These are phyloP conservation scores for Rhizopus delemar DNA, from an alignment of 371 early-diverging fungal species.

Conservation along the genomic window DNA sequence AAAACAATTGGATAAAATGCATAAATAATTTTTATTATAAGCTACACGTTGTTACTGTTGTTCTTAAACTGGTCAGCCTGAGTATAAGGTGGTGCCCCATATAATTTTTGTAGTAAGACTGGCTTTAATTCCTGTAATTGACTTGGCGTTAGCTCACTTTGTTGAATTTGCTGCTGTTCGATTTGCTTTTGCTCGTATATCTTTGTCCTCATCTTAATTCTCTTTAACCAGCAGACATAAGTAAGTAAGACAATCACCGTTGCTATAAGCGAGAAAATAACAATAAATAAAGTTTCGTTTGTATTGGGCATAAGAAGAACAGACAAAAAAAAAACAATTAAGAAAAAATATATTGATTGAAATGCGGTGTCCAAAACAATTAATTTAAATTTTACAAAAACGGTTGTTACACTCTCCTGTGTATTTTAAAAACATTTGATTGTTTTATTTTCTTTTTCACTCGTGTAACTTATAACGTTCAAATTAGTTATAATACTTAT, in stretches of 20 bases:
- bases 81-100: neutral
- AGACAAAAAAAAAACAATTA: neutral
- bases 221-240: slow-evolving; percentile 27
- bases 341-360: too few relatives aligned
- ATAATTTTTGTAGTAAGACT: slow-evolving; percentile 23
- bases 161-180: slow-evolving; percentile 15
- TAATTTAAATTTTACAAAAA: too few relatives aligned
- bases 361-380: too few relatives aligned
- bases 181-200: slow-evolving; percentile 19
- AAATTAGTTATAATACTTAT: too few relatives aligned
- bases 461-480: too few relatives aligned
- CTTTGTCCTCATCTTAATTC: slow-evolving; percentile 22
- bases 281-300: slow-evolving; percentile 27
- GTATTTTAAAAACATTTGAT: too few relatives aligned
- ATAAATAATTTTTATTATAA: neutral
- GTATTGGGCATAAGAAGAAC: slow-evolving; percentile 17
- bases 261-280: slow-evolving; percentile 24
- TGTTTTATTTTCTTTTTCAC: too few relatives aligned
- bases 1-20: too few relatives aligned
- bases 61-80: neutral
- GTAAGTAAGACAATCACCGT: slow-evolving; percentile 12
- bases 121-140: slow-evolving; percentile 27
- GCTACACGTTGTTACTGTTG: too few relatives aligned
- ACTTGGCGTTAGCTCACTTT: slow-evolving; percentile 8
- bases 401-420: too few relatives aligned